Evolutionary conservation across 2,329 filamentous ascomycete genomes (phyloP).

Genomic region (Fusarium drepaniforme): DNA sequence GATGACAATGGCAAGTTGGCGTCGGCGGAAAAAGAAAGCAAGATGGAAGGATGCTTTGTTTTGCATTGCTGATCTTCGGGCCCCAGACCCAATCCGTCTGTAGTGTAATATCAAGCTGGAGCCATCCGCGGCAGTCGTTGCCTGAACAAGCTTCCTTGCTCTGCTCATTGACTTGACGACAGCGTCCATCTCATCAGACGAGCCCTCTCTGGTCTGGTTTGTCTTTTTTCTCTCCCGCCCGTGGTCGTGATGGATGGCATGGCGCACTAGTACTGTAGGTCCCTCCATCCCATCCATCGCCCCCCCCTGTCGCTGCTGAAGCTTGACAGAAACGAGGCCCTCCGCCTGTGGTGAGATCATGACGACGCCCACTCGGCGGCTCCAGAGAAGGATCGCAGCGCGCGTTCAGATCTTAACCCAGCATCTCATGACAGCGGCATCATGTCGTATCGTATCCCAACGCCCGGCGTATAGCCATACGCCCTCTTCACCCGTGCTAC

Average conservation of each 20-base stretch:
- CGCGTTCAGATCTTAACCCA: constrained; percentile 16
- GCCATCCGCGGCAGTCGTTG: constrained; percentile 18
- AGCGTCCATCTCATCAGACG: background rate
- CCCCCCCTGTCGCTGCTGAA: background rate
- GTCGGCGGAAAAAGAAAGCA: constrained; percentile 19
- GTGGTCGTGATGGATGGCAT: background rate
- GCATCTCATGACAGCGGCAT: constrained; percentile 36
- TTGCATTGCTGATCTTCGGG: constrained; percentile 23
- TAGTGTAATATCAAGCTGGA: constrained; percentile 18
- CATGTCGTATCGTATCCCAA: constrained; percentile 24
- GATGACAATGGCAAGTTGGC: constrained; percentile 13
- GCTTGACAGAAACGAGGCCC: constrained; percentile 33
- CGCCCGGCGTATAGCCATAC: constrained; percentile 20
- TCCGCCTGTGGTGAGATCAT: constrained; percentile 30
- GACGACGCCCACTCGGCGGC: constrained; percentile 10
- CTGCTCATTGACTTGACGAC: constrained; percentile 5
- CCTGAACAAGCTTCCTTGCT: constrained; percentile 13
- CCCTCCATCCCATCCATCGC: background rate
- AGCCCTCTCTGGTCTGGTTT: constrained; percentile 11
- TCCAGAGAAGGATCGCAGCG: constrained; percentile 24
- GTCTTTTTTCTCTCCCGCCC: background rate
- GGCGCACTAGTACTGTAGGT: background rate
- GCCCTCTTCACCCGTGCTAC: constrained; percentile 21
- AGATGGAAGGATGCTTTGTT: constrained; percentile 16
- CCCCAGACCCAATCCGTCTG: constrained; percentile 25